A percentile compares a stretch with the other conserved stretches of the same genome.
These are phyloP conservation scores for Pachyrhizus erosus DNA, from an alignment of 306 rosid species.

Conservation along the genomic window DNA sequence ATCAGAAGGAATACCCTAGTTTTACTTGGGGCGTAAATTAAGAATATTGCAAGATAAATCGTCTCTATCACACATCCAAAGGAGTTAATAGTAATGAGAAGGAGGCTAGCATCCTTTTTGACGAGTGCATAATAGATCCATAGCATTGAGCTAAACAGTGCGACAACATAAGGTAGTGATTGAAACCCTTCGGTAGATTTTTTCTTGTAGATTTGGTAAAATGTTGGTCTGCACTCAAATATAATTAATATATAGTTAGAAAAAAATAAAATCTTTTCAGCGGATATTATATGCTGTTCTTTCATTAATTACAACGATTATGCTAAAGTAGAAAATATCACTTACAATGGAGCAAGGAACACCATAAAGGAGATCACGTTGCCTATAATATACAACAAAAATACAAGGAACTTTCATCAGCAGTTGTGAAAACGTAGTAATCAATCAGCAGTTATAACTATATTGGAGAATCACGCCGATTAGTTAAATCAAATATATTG, in stretches of 20 bases:
- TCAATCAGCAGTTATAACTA: not conserved
- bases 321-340: not conserved
- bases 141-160: slow-evolving; percentile 77
- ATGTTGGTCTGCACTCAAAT: slow-evolving; percentile 73
- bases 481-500: not conserved
- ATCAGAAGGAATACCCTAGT: slow-evolving; percentile 58
- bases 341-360: slow-evolving; percentile 95
- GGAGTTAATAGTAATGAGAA: slow-evolving; percentile 84
- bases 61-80: slow-evolving; percentile 75
- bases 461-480: not conserved
- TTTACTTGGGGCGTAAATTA: slow-evolving; percentile 68
- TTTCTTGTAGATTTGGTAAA: slow-evolving; percentile 74
- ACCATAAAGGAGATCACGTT: slow-evolving; percentile 82
- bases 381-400: slow-evolving; percentile 56
- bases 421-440: not conserved
- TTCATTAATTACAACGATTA: not conserved
- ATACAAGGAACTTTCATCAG: slow-evolving; percentile 32
- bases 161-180: slow-evolving; percentile 76
- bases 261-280: no score
- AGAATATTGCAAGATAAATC: slow-evolving; percentile 60
- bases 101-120: slow-evolving; percentile 57
- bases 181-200: slow-evolving; percentile 84
- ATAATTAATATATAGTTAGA: not conserved
- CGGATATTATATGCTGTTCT: not conserved
- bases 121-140: slow-evolving; percentile 86